Evolutionary conservation across 2,329 filamentous ascomycete genomes (phyloP), one percentile per base, ranked within the genome.

Genomic region (Lecanicillium sp.): DNA sequence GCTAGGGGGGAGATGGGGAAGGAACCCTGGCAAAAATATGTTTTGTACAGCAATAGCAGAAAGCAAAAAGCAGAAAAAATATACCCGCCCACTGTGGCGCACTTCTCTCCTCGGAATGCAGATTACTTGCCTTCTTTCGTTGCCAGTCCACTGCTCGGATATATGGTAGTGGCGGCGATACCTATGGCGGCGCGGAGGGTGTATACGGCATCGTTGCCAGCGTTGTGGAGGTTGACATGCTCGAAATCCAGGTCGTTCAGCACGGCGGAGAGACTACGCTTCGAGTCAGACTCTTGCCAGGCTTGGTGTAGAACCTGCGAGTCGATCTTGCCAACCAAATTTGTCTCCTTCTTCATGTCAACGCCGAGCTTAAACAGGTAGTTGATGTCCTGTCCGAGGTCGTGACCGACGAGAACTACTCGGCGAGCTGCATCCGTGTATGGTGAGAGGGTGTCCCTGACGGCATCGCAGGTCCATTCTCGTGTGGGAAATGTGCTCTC

Each of bases 201-300:
- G 55, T 84, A 92, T 2, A 79, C 73, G 0, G 88, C 87, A 55
- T 95, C 88, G 47, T 95, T 95, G 2, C 88, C 80, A 0, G 81
- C 88, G 53, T 94, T 94, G 59, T 95, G 88, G n/a, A 90, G 66
- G 49, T 84, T 69, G 58, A 67, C 74, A 30, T 69, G 74, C 0
- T 62, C 50, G 8, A 94, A 74, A 3, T 72, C 74, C 19, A 95
- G 65, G 5, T 81, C 71, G 5, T 59, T 52, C 17, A 95, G 71
- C 12, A 94, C 68, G 5, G 50, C 63, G 1, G 63, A 64, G 2
- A 97, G 70, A 2, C 72, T 73, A 12, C 72, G 69, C 4, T 68
- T 56, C 3, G 82, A 65, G 1, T 54, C 50, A 17, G 74, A 69
- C 12, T 70, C 66, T 22, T 69, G 70, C 52, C 81, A 72, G 12